Conservation (phyloP, 305 asterid species). For the Fraxinus latifolia region DNA sequence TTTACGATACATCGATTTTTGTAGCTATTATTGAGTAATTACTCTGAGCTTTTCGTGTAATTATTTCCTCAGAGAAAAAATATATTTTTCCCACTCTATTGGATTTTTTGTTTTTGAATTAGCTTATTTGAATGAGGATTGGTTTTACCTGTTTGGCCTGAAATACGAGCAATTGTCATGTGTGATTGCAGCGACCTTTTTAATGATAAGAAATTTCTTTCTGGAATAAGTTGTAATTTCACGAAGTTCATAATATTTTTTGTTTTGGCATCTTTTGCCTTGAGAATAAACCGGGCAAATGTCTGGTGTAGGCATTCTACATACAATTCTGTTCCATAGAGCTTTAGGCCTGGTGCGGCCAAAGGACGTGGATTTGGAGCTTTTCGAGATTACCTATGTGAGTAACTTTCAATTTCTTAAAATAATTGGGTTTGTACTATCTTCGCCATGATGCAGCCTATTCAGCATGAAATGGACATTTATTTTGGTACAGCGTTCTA, state of each 20-base stretch:
- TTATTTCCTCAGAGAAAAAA: neutral
- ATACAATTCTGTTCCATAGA: constrained; percentile 85
- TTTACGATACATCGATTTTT: constrained; percentile 10
- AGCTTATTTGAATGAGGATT: neutral
- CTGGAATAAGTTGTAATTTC: neutral
- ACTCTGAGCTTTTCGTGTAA: constrained; percentile 8
- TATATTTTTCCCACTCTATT: neutral
- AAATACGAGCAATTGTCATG: neutral
- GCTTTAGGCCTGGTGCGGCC: constrained; percentile 96
- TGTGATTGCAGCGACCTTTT: neutral
- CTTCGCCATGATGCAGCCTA: neutral
- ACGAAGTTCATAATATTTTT: neutral
- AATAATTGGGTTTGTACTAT: neutral
- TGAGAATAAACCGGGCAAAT: constrained; percentile 20
- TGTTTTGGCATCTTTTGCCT: constrained; percentile 8
- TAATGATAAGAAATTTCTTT: neutral
- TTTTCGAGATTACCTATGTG: constrained; percentile 88
- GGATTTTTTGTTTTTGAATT: constrained; percentile 13
- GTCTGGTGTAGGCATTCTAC: constrained; percentile 70
- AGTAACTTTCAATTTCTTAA: constrained; percentile 29
- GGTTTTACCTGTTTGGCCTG: neutral
- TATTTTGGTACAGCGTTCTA: neutral
- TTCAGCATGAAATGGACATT: neutral
- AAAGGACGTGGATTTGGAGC: constrained; percentile 91
- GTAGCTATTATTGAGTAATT: constrained; percentile 14